Base-by-base conservation (phyloP, 73 alveolate species). In the Uronychia binucleata region DNA sequence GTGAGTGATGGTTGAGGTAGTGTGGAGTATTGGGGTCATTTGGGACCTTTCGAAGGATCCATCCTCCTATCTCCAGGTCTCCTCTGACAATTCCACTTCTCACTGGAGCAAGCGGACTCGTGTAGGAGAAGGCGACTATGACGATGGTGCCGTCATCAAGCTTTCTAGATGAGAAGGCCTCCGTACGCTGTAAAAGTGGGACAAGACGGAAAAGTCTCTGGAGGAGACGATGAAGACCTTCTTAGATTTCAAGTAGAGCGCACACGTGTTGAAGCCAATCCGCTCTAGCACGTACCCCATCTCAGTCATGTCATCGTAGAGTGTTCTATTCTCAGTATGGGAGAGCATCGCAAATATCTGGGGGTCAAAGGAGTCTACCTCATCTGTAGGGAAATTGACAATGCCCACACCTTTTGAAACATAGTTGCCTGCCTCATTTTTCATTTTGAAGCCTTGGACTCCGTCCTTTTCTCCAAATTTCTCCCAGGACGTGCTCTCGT, bases 401-500 rank as follows among this genome's bases (percentile, higher is more conserved):
- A 67, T 29, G 0, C 93, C 92, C 29, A 34, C 88, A 19, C 93
- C 90, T 75, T 84, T 92, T 26, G 79, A 28, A 75, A 91, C 81
- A 8, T 34, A 28, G 60, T 14, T 78, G 13, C 89, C 89, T 1
- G 35, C 59, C n/a, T 30, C 78, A 11, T 30, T 33, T 1, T 82
- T 74, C 78, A 74, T 57, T 19, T 60, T 30, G 30, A 26, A 30
- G 33, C 34, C 83, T 13, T 29, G 31, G 29, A 28, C 59, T 30
- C 75, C 58, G 11, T 27, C 33, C 77, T 82, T 82, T 25, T 67
- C 67, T 14, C 30, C 29, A 25, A 30, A 30, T 28, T 74, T 28
- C 59, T 82, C 74, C 89, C 89, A 82, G 5, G 5, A 11, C 5
- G n/a, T 46, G 67, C 67, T 46, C 19, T 5, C 5, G 5, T 46